phyloP scores from a whole-genome alignment of 805 yeast species.

The Sugiyamaella americana region DNA sequence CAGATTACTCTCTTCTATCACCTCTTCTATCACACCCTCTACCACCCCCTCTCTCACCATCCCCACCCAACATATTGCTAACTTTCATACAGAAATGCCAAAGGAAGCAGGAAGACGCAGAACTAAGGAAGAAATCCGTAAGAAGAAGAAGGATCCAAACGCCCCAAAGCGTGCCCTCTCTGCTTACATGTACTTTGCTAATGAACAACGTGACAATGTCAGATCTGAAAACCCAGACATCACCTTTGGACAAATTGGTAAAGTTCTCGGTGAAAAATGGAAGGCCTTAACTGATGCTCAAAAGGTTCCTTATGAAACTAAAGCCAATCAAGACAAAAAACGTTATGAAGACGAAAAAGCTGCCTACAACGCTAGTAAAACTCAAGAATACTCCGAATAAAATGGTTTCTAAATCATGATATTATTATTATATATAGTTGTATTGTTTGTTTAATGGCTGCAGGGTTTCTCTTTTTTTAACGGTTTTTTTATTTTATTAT shows the following conservation, averaged over 20 bases:
- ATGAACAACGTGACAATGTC: slow-evolving; percentile 93
- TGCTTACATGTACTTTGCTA: slow-evolving; percentile 98
- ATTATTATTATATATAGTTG: slow-evolving; percentile 10
- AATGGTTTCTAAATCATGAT: slow-evolving; percentile 7
- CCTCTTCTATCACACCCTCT: not conserved
- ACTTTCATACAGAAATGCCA: slow-evolving; percentile 19
- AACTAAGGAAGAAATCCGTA: slow-evolving; percentile 16
- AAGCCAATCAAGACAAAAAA: slow-evolving; percentile 95
- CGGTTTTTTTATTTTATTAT: not conserved
- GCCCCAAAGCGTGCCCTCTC: slow-evolving; percentile 99
- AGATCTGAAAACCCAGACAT: slow-evolving; percentile 96
- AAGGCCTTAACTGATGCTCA: slow-evolving; percentile 78
- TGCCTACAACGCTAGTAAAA: slow-evolving; percentile 44
- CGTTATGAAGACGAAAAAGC: slow-evolving; percentile 96
- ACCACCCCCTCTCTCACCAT: not conserved
- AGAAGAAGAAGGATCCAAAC: slow-evolving; percentile 47
- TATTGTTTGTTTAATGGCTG: slow-evolving; percentile 10
- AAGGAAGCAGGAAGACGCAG: slow-evolving; percentile 24
- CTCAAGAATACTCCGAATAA: slow-evolving; percentile 27
- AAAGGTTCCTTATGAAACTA: slow-evolving; percentile 83
- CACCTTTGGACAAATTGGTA: slow-evolving; percentile 89
- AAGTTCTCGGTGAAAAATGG: slow-evolving; percentile 94
- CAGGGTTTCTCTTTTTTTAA: not conserved
- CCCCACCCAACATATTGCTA: too few species aligned
- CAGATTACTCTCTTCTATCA: not conserved